Conservation (phyloP, 192 early-diverging fungal genomes). For the Podila minutissima region DNA sequence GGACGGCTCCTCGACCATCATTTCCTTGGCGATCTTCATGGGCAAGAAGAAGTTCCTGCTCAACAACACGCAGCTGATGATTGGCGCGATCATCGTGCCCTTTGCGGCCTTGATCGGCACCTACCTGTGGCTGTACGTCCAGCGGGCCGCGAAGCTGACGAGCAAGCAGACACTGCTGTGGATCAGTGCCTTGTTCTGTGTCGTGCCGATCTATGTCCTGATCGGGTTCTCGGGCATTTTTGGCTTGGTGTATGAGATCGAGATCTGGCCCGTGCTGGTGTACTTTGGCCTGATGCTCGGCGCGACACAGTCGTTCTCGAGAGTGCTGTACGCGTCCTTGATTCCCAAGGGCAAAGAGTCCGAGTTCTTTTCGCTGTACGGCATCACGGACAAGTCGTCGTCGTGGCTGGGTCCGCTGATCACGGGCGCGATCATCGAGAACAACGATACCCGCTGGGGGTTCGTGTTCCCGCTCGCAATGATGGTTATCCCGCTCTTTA, state of each 20-base stretch:
- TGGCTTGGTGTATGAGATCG: conserved; percentile 62
- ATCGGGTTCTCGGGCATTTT: conserved; percentile 66
- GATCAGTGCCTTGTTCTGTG: conserved; percentile 53
- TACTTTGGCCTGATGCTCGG: conserved; percentile 74
- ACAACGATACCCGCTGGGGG: conserved; percentile 63
- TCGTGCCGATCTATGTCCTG: conserved; percentile 71
- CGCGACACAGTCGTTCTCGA: conserved; percentile 63
- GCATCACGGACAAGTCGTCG: conserved; percentile 76
- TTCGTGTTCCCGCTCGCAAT: conserved; percentile 65
- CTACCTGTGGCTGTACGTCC: conserved; percentile 64
- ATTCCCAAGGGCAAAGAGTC: conserved; percentile 72
- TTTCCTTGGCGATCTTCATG: conserved; percentile 66
- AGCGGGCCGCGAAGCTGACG: conserved; percentile 55
- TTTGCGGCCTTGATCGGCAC: conserved; percentile 63
- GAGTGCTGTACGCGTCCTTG: conserved; percentile 71
- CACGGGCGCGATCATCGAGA: conserved; percentile 69
- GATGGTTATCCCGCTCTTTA: conserved; percentile 60
- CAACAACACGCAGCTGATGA: conserved; percentile 57
- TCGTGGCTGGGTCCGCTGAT: conserved; percentile 80
- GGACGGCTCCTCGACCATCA: conserved; percentile 71
- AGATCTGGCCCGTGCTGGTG: conserved; percentile 64
- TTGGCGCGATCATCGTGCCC: conserved; percentile 67
- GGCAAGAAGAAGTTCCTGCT: conserved; percentile 64
- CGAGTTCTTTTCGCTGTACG: conserved; percentile 78
- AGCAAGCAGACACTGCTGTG: conserved; percentile 66